Evolutionary conservation across 2,329 filamentous ascomycete species (phyloP).

Genomic region (Endocalyx cinctus): DNA sequence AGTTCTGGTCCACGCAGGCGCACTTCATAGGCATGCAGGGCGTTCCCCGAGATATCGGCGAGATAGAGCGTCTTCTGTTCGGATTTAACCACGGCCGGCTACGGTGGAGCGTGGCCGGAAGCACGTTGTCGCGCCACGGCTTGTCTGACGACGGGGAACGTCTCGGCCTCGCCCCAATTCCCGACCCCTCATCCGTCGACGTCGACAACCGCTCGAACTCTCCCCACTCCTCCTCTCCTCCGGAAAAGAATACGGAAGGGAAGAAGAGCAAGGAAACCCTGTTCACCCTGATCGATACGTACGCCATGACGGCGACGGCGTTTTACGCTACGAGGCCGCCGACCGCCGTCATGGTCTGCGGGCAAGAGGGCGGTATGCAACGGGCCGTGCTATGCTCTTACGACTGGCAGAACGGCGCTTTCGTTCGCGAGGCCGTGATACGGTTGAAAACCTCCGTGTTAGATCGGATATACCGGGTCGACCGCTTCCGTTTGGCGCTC

Average conservation of each 20-base stretch:
- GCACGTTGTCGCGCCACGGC: constrained; percentile 8
- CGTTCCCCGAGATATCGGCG: constrained; percentile 6
- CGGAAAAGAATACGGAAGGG: background rate
- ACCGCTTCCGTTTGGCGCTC: constrained; percentile 11
- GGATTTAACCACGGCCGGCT: constrained; percentile 8
- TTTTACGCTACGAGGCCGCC: constrained; percentile 9
- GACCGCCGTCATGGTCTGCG: constrained; percentile 8
- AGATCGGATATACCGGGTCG: constrained; percentile 10
- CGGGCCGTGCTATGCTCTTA: constrained; percentile 16
- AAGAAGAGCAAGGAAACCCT: background rate
- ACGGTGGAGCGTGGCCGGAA: constrained; percentile 10
- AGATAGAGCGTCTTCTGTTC: constrained; percentile 8
- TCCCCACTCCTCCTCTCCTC: background rate
- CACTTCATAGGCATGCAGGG: constrained; percentile 9
- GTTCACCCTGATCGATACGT: constrained; percentile 37
- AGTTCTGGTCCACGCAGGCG: constrained; percentile 13
- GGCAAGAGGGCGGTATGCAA: constrained; percentile 14
- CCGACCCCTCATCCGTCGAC: background rate
- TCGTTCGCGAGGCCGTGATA: constrained; percentile 9
- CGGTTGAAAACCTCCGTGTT: constrained; percentile 9
- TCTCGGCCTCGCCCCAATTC: constrained; percentile 1
- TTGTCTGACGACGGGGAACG: constrained; percentile 5
- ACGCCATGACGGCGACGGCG: constrained; percentile 33
- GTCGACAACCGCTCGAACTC: background rate
- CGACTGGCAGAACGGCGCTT: constrained; percentile 6